Conservation (phyloP, 1,284 basidiomycete genomes). For the Phellinidium pouzarii region DNA sequence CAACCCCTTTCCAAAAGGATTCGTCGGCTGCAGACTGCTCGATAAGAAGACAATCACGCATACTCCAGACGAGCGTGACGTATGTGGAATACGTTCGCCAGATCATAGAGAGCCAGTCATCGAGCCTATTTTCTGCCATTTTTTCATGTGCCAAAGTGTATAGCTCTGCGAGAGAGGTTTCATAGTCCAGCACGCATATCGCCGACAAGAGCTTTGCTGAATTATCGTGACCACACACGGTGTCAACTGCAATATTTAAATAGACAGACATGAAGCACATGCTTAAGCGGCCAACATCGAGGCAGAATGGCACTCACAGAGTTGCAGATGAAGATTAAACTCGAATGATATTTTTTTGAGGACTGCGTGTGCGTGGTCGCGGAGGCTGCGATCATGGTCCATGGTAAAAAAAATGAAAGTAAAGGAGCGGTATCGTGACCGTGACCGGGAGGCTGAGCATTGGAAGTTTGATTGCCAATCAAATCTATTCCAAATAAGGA, state of each 20-base stretch:
- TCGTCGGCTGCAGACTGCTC: slow-evolving; percentile 21
- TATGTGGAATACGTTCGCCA: slow-evolving; percentile 64
- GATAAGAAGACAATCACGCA: slow-evolving; percentile 35
- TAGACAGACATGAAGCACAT: too few relatives aligned
- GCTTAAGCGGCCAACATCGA: too few relatives aligned
- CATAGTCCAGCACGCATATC: background rate
- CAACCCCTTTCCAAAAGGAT: slow-evolving; percentile 28
- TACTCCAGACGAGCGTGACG: slow-evolving; percentile 46
- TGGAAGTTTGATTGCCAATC: background rate
- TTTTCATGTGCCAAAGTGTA: background rate
- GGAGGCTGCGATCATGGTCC: background rate
- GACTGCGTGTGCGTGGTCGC: background rate
- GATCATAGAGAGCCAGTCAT: slow-evolving; percentile 14
- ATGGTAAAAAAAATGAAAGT: background rate
- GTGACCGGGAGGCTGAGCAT: background rate
- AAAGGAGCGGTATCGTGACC: too few relatives aligned
- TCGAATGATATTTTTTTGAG: background rate
- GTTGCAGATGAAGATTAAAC: too few relatives aligned
- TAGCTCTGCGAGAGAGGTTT: slow-evolving; percentile 1
- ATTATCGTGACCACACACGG: slow-evolving; percentile 6
- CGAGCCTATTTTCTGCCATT: slow-evolving; percentile 5
- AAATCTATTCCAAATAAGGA: background rate
- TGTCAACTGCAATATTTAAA: too few relatives aligned
- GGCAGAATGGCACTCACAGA: too few relatives aligned
- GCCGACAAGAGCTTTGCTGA: background rate